Base-by-base conservation (phyloP, 169 alveolate genomes). In the Plasmodium fragile region DNA sequence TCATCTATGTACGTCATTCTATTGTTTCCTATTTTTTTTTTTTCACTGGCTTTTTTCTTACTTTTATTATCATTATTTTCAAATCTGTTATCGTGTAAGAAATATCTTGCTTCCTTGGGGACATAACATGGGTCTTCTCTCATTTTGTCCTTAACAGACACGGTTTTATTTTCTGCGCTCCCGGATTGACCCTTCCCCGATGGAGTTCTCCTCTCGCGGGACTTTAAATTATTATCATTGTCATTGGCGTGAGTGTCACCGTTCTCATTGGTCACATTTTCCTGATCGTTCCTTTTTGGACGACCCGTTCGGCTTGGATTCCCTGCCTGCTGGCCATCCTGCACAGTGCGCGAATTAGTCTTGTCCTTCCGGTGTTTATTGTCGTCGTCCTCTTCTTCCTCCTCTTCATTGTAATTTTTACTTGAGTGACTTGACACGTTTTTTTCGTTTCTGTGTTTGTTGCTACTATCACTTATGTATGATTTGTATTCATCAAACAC, bases 81-180 rank as follows among this genome's bases (percentile, higher is more conserved):
- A 49, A 89, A 89, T 78, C 94, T 89, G 71, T 89, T 79, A 77
- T 89, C 94, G 69, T 89, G 94, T 4, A 89, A 45, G 32, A 78
- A 89, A 53, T 89, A 89, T 45, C 94, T 59, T 53, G 87, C 25
- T 77, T 89, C 94, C 30, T 89, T 89, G 6, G 94, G 94, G 2
- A 89, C 94, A 89, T 30, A 89, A 89, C 94, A 89, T 34, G 94
- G 94, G 70, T 89, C 94, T 72, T 89, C 94, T 25, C 45, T 89
- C 94, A 89, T 89, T 78, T 89, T 89, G 52, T 89, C 94, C 49
- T 78, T 89, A 45, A 78, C 30, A 16, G 94, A 89, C 34, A 53
- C 8, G 53, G 34, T 52, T 84, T 49, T 45, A 71, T 73, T 75
- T 45, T 34, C 70, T 73, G 59, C 25, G 55, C 34, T 75, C 45